phyloP scores from a whole-genome alignment of 2,329 filamentous ascomycete genomes.

The Chalaropsis ovoidea region DNA sequence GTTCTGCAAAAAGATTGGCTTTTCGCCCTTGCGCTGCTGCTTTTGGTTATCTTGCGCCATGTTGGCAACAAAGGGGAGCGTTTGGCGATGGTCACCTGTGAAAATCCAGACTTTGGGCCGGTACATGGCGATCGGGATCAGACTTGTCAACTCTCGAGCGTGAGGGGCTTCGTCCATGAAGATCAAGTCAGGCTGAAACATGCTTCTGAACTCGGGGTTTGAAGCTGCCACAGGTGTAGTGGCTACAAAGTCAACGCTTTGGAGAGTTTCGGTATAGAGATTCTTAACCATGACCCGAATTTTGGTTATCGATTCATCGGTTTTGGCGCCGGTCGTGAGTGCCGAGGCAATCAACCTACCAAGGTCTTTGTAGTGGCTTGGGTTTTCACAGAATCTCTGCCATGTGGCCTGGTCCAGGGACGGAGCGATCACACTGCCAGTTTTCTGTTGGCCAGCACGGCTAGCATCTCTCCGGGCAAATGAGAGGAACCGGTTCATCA shows the following conservation, averaged over 20 bases:
- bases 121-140: conserved; percentile 39
- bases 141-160: conserved; percentile 37
- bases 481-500: conserved; percentile 32
- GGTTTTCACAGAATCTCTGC: conserved; percentile 34
- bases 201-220: conserved; percentile 32
- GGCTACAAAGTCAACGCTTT: conserved; percentile 37
- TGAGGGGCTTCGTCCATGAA: conserved; percentile 65
- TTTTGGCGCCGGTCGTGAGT: conserved; percentile 26
- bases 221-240: conserved; percentile 39
- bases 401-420: conserved; percentile 39
- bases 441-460: background rate
- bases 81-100: conserved; percentile 39
- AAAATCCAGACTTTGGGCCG: conserved; percentile 38
- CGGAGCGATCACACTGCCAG: conserved; percentile 30
- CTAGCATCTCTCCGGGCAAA: conserved; percentile 26
- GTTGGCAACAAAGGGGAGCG: conserved; percentile 36
- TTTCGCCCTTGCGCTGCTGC: background rate
- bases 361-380: conserved; percentile 32
- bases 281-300: conserved; percentile 31
- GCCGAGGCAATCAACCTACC: conserved; percentile 33
- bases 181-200: conserved; percentile 72
- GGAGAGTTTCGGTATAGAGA: conserved; percentile 36
- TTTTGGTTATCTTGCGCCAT: background rate
- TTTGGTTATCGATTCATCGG: conserved; percentile 28
- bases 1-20: conserved; percentile 29